phyloP scores from a whole-genome alignment of 192 early-diverging fungal genomes.

The Backusella circina region DNA sequence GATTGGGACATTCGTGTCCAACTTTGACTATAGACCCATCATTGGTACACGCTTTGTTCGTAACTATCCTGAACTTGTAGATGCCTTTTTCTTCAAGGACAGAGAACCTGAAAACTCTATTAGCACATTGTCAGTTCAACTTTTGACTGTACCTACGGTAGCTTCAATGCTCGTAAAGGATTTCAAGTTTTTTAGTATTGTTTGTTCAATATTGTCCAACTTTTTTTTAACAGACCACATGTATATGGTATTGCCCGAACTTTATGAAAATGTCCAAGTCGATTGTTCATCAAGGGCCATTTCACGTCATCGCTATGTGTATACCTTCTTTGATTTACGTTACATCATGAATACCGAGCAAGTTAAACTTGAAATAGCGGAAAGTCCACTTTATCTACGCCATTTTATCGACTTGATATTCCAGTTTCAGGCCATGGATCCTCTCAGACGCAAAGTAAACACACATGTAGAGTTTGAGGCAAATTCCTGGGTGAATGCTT shows the following conservation, averaged over 20 bases:
- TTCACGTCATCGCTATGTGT: constrained; percentile 67
- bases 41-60: constrained; percentile 71
- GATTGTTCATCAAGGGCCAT: constrained; percentile 65
- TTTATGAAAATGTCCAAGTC: constrained; percentile 38
- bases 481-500: constrained; percentile 87
- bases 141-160: constrained; percentile 91
- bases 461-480: constrained; percentile 92
- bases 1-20: constrained; percentile 80
- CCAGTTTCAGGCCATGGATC: constrained; percentile 94
- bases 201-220: constrained; percentile 72
- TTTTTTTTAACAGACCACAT: constrained; percentile 74
- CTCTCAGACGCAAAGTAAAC: constrained; percentile 67
- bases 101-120: constrained; percentile 87
- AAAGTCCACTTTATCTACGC: constrained; percentile 54
- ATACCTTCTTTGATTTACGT: constrained; percentile 83
- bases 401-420: constrained; percentile 76
- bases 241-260: constrained; percentile 45
- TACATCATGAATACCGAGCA: constrained; percentile 60
- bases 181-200: constrained; percentile 74
- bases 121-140: constrained; percentile 87
- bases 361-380: constrained; percentile 59
- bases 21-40: constrained; percentile 71
- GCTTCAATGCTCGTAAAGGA: constrained; percentile 75
- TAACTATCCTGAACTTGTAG: constrained; percentile 78
- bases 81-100: constrained; percentile 81